Conservation (phyloP, 2,329 filamentous ascomycete genomes). For the Penicillium crustosum region DNA sequence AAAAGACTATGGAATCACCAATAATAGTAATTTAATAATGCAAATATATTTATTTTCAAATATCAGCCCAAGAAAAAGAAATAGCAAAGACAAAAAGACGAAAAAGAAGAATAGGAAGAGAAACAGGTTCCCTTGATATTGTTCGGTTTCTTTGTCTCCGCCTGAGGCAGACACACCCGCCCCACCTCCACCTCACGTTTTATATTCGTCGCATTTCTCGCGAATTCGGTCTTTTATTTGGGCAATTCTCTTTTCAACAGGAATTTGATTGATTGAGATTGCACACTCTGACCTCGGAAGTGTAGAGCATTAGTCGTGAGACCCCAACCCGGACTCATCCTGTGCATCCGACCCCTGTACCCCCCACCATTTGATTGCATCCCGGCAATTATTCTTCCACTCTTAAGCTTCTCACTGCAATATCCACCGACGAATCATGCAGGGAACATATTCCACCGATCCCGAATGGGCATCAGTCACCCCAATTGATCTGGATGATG, state of each 20-base stretch:
- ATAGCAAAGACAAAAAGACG: no score
- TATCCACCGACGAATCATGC: conserved; percentile 23
- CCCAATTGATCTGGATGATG: conserved; percentile 81
- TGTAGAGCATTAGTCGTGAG: not conserved
- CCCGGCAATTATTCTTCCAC: not conserved
- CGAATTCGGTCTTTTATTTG: not conserved
- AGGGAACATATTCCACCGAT: conserved; percentile 59
- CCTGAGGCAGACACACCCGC: conserved; percentile 28
- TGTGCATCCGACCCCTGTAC: conserved; percentile 2
- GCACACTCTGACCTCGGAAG: not conserved
- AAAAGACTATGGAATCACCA: conserved; percentile 27
- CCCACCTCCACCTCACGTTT: conserved; percentile 23
- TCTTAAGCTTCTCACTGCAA: not conserved
- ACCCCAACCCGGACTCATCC: not conserved
- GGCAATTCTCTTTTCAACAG: not conserved
- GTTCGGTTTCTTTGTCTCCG: conserved; percentile 25
- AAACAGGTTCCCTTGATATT: conserved; percentile 3
- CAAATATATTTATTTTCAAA: not conserved
- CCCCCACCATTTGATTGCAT: conserved; percentile 8
- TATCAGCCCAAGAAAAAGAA: not conserved
- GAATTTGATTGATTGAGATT: not conserved
- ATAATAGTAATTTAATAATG: not conserved
- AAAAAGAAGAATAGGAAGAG: conserved; percentile 13
- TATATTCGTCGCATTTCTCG: conserved; percentile 7
- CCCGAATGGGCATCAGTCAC: conserved; percentile 80